These are phyloP conservation scores for Gamarada debralockiae DNA, from an alignment of 495 filamentous ascomycete genomes.

Conservation along the genomic window DNA sequence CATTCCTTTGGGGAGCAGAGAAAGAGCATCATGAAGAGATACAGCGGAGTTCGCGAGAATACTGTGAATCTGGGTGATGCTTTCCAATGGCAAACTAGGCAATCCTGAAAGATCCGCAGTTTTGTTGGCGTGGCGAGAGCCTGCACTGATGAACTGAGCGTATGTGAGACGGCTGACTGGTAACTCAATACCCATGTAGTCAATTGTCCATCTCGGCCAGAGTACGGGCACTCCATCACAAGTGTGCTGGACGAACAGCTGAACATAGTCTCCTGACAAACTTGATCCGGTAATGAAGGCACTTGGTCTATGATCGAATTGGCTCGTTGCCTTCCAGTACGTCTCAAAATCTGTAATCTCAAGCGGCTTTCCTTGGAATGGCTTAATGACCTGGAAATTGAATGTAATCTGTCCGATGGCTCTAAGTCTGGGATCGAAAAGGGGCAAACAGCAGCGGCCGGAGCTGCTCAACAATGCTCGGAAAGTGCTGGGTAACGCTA, in stretches of 20 bases:
- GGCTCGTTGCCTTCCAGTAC: constrained; percentile 98
- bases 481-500: constrained; percentile 85
- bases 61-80: constrained; percentile 62
- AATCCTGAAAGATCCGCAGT: constrained; percentile 34
- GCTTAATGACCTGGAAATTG: constrained; percentile 92
- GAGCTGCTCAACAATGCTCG: constrained; percentile 66
- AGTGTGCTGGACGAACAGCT: constrained; percentile 87
- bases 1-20: constrained; percentile 67
- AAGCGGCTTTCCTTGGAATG: constrained; percentile 87
- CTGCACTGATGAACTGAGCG: constrained; percentile 67
- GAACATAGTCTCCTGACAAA: constrained; percentile 86
- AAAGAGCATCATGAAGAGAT: constrained; percentile 69
- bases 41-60: constrained; percentile 70
- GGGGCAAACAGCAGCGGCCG: constrained; percentile 76
- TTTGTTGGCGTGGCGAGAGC: constrained; percentile 43
- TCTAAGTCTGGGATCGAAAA: constrained; percentile 88
- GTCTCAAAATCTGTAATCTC: constrained; percentile 98
- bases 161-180: constrained; percentile 73
- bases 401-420: constrained; percentile 95
- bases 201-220: constrained; percentile 77
- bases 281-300: constrained; percentile 93
- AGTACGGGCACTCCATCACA: constrained; percentile 82
- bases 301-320: constrained; percentile 75
- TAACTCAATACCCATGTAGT: constrained; percentile 73
- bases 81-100: constrained; percentile 43